Evolutionary conservation across 805 yeast genomes (phyloP), one percentile per base, ranked within the genome.

Genomic region (Candida maris): DNA sequence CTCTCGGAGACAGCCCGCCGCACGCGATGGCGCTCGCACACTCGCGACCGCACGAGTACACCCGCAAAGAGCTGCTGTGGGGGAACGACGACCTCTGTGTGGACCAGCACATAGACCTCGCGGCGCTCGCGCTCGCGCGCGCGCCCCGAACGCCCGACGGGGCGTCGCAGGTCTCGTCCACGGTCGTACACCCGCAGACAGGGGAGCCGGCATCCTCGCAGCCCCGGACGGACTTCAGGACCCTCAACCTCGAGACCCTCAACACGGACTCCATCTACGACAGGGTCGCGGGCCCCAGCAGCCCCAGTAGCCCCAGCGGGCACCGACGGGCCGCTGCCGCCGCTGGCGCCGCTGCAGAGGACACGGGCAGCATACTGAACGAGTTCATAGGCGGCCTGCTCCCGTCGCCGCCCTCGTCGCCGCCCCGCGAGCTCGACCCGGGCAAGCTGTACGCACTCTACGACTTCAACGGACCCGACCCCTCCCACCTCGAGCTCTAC

Each of bases 401-500:
- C 19, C 78, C 83, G 9, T 77, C 84, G 27, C 85, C 87, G n/a
- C 83, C 85, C 5, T 66, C 84, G 13, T 75, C 84, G 13, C 93
- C 94, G 3, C 93, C 94, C 3, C 71, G 74, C 40, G 95, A 85
- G 48, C 62, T 89, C 37, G 88, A 85, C 55, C 95, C 95, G 5
- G 82, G 74, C 34, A 81, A 82, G 52, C 67, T 89, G 19, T 89
- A 89, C 58, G 96, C 96, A 1, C 64, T 89, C 21, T 86, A 83
- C 50, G 88, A 88, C 34, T 91, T 93, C 51, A 72, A 71, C 34
- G 97, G 97, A 1, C 95, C 96, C 4, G 96, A 88, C 54, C 88
- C 91, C 4, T 86, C 93, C 30, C 98, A 91, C 62, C 83, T 95
- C 48, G 78, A 82, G 39, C 70, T 91, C 8, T 57, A 65, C 15